phyloP scores from a whole-genome alignment of 345 rosid species.

The Pugionium cornutum region DNA sequence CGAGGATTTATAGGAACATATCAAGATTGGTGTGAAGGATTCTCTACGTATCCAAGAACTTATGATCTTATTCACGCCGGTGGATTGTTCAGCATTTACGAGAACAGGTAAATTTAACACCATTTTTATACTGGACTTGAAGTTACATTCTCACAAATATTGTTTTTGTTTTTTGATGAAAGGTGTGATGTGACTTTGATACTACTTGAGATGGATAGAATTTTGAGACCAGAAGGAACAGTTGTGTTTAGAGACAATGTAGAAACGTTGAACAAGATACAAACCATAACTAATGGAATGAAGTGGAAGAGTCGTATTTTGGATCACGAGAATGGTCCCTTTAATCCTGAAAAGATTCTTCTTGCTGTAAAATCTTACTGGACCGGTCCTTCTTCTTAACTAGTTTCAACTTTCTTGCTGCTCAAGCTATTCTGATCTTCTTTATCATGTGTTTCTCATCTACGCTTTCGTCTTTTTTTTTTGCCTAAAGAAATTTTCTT shows the following conservation, averaged over 20 bases:
- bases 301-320: slow-evolving; percentile 83
- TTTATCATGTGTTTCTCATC: slow-evolving; percentile 8
- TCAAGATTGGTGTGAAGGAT: slow-evolving; percentile 97
- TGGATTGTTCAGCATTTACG: slow-evolving; percentile 73
- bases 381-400: slow-evolving; percentile 57
- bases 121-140: neutral
- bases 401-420: slow-evolving; percentile 16
- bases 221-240: slow-evolving; percentile 92
- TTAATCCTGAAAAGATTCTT: slow-evolving; percentile 91
- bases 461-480: neutral
- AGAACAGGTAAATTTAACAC: slow-evolving; percentile 59
- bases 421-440: slow-evolving; percentile 1
- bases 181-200: slow-evolving; percentile 84
- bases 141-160: neutral
- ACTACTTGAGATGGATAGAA: slow-evolving; percentile 95
- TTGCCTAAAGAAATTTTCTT: neutral
- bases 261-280: slow-evolving; percentile 75
- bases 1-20: slow-evolving; percentile 85
- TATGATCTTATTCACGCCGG: slow-evolving; percentile 91
- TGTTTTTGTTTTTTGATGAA: slow-evolving; percentile 28
- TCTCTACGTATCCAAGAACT: slow-evolving; percentile 97
- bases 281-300: slow-evolving; percentile 79
- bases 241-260: slow-evolving; percentile 87
- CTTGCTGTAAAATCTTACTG: slow-evolving; percentile 86
- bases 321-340: slow-evolving; percentile 98